Evolutionary conservation across 768 basidiomycete species (phyloP).

Genomic region (Ramaria rubella): DNA sequence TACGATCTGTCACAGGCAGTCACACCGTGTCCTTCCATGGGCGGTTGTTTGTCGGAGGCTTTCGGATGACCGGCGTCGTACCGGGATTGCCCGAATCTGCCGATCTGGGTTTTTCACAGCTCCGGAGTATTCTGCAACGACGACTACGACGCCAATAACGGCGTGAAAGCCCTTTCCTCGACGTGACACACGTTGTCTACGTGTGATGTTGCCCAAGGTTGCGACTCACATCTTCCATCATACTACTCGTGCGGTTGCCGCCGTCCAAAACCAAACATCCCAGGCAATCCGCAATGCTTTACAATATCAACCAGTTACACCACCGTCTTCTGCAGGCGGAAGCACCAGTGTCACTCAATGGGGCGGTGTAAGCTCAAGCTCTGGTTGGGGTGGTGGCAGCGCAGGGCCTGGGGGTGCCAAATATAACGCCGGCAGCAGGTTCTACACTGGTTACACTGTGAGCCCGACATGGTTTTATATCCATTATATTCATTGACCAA

Average conservation of each 20-base stretch:
- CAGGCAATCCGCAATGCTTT: slow-evolving; percentile 72
- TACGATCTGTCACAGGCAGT: neutral
- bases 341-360: slow-evolving; percentile 30
- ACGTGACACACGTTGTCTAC: neutral
- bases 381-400: slow-evolving; percentile 49
- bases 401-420: slow-evolving; percentile 69
- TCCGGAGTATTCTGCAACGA: neutral
- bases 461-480: slow-evolving; percentile 23
- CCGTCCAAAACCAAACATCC: slow-evolving; percentile 63
- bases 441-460: slow-evolving; percentile 63
- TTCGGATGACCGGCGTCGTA: neutral
- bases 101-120: neutral
- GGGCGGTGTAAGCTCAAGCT: slow-evolving; percentile 40
- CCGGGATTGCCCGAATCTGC: neutral
- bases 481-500: slow-evolving; percentile 4
- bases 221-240: slow-evolving; percentile 72
- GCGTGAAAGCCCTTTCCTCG: neutral
- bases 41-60: neutral
- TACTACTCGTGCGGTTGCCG: slow-evolving; percentile 68
- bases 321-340: slow-evolving; percentile 32
- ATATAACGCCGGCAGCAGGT: slow-evolving; percentile 63
- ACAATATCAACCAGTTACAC: slow-evolving; percentile 47
- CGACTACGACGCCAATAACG: neutral
- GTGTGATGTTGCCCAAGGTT: slow-evolving; percentile 72
- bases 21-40: slow-evolving; percentile 2